Percentiles rank a stretch among this genome's conserved stretches.
Evolutionary conservation across 2,329 filamentous ascomycete species (phyloP).

Genomic region (Neonectria coccinea): DNA sequence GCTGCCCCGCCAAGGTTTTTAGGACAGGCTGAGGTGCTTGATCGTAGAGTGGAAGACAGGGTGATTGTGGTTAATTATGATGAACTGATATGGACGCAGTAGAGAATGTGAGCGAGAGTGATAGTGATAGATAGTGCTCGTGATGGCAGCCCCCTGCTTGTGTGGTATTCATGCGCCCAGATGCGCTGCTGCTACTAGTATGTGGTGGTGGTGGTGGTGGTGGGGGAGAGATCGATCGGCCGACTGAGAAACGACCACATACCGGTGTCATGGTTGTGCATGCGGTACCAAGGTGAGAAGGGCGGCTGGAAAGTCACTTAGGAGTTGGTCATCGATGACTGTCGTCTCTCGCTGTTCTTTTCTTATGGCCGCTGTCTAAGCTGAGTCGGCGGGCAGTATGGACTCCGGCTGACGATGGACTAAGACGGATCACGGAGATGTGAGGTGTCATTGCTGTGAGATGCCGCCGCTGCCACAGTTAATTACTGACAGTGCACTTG

Average conservation of each 20-base stretch:
- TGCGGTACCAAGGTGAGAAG: slow-evolving; percentile 6
- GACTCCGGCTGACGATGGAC: not conserved
- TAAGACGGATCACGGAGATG: not conserved
- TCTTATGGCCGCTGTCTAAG: not conserved
- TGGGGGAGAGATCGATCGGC: slow-evolving; percentile 43
- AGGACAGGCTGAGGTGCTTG: slow-evolving; percentile 27
- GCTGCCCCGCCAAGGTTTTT: slow-evolving; percentile 2
- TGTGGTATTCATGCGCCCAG: slow-evolving; percentile 1
- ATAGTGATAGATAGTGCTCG: too few species aligned
- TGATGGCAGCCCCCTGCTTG: slow-evolving; percentile 4
- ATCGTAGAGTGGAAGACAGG: not conserved
- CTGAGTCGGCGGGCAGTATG: not conserved
- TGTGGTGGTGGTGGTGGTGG: slow-evolving; percentile 30
- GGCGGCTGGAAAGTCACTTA: not conserved
- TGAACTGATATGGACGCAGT: not conserved
- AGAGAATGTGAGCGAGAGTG: not conserved
- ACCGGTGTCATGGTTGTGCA: slow-evolving; percentile 17
- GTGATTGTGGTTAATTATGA: not conserved
- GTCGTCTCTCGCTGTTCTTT: not conserved
- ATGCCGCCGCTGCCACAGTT: slow-evolving; percentile 28
- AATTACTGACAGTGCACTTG: slow-evolving; percentile 24
- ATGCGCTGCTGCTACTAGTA: not conserved
- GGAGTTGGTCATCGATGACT: not conserved
- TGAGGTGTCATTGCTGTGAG: slow-evolving; percentile 5
- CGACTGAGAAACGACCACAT: slow-evolving; percentile 32